A percentile compares a stretch with the other conserved stretches of the same genome.
Evolutionary conservation across 164 flowering plant species (phyloP).

Genomic region (Magnolia sinica): DNA sequence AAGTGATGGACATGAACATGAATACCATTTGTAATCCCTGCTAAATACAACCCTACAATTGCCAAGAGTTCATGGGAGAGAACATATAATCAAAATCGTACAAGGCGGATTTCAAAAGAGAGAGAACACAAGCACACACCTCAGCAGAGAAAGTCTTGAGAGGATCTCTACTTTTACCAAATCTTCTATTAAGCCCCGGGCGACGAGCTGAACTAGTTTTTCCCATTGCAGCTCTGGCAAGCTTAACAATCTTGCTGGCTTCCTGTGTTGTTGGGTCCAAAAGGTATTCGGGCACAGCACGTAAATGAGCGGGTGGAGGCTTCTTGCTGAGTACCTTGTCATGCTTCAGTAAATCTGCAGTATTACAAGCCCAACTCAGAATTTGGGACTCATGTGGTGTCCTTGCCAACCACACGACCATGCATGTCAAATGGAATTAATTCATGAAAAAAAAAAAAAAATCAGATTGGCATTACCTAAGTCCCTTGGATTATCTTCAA

Average conservation of each 20-base stretch:
- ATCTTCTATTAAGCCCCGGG: constrained; percentile 41
- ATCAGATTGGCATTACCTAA: constrained; percentile 47
- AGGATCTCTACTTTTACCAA: constrained; percentile 63
- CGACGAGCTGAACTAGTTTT: constrained; percentile 32
- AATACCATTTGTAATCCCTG: neutral
- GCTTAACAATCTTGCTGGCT: constrained; percentile 83
- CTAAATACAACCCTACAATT: neutral
- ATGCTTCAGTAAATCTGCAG: constrained; percentile 84
- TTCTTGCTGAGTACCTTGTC: constrained; percentile 86
- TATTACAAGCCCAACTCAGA: constrained; percentile 14
- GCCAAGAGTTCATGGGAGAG: neutral
- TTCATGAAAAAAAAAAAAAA: neutral
- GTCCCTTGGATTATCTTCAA: constrained; percentile 82
- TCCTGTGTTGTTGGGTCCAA: constrained; percentile 75
- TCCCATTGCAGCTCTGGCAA: constrained; percentile 93
- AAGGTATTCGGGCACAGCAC: constrained; percentile 82
- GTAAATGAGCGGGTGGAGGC: constrained; percentile 64
- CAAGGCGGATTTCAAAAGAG: neutral
- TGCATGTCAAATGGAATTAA: neutral
- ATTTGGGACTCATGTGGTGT: neutral
- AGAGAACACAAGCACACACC: constrained; percentile 31
- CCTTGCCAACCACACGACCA: neutral
- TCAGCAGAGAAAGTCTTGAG: constrained; percentile 72
- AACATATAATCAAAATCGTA: neutral
- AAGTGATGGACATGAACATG: neutral